These are phyloP conservation scores for Alternaria sp. DNA, from an alignment of 2,329 filamentous ascomycete species.

Conservation along the genomic window DNA sequence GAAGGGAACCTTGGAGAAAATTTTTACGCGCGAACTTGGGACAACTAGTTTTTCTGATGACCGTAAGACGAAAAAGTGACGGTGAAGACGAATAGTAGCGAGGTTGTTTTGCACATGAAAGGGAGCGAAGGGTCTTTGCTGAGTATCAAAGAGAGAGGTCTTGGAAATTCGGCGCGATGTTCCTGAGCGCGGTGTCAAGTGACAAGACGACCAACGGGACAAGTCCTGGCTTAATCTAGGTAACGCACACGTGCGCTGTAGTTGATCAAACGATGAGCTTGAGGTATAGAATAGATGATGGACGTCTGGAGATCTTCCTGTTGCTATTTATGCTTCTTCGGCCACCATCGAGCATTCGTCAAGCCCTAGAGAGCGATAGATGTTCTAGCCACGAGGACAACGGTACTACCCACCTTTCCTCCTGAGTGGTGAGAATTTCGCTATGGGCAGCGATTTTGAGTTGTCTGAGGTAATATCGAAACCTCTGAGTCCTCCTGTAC, in stretches of 20 bases:
- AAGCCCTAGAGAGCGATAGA: slow-evolving; percentile 17
- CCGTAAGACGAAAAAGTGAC: slow-evolving; percentile 4
- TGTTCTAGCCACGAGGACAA: slow-evolving; percentile 18
- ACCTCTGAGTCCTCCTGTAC: not conserved
- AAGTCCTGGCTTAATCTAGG: slow-evolving; percentile 23
- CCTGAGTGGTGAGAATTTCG: slow-evolving; percentile 3
- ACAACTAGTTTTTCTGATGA: not conserved
- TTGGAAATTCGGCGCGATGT: slow-evolving; percentile 15
- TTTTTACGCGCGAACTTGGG: slow-evolving; percentile 7
- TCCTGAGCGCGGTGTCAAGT: slow-evolving; percentile 11
- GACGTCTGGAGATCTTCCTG: slow-evolving; percentile 14
- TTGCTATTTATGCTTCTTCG: slow-evolving; percentile 10
- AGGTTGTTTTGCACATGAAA: slow-evolving; percentile 3
- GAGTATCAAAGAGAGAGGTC: not conserved
- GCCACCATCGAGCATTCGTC: slow-evolving; percentile 8
- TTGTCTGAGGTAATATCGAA: slow-evolving; percentile 19
- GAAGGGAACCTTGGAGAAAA: slow-evolving; percentile 1
- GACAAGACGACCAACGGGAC: slow-evolving; percentile 12
- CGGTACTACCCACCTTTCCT: slow-evolving; percentile 14
- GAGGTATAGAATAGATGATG: slow-evolving; percentile 17
- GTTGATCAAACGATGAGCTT: slow-evolving; percentile 17
- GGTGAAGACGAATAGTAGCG: slow-evolving; percentile 14
- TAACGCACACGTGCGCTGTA: slow-evolving; percentile 19
- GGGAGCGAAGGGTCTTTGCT: not conserved
- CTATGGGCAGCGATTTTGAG: not conserved